Evolutionary conservation across 2,329 filamentous ascomycete genomes (phyloP), one percentile per base, ranked within the genome.

Genomic region (Calonectria henricotiae): DNA sequence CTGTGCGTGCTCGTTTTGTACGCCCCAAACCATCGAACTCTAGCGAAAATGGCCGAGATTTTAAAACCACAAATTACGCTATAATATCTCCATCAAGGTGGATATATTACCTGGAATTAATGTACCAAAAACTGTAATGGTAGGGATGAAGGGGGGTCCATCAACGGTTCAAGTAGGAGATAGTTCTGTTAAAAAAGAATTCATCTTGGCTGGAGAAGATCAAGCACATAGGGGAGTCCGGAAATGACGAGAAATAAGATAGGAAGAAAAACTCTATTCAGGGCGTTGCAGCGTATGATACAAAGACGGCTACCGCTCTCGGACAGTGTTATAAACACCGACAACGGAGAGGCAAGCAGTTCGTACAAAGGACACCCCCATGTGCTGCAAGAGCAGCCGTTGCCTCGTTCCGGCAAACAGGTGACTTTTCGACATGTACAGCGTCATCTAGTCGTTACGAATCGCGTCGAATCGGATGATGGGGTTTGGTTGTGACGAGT

Each of bases 211-310:
- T 9, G 20, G 43, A 23, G 6, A 39, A 20, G 27, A 8, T 32
- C 47, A 51, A 51, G 27, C 47, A 51, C 47, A 32, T 17, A 30
- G 27, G 15, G 15, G 8, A 27, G 3, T 51, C 25, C 25, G 27
- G n/a, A 32, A 23, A 25, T 37, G 20, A 25, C 12, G 13, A 35
- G 25, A 43, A 32, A 43, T 41, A 70, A 43, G 25, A 44, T 66
- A 68, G 70, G 64, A 76, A 77, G 71, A 71, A 64, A 66, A 76
- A 77, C 73, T 79, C 76, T 79, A 79, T 79, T 79, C 75, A 79
- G 77, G 73, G 77, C 74, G 69, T 79, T 74, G 76, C 75, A 76
- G 77, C 75, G 75, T 79, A 79, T 79, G 77, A 72, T 79, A 79
- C 77, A 79, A 71, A 75, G 62, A 76, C 65, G 71, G 76, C 70